Evolutionary conservation across 192 early-diverging fungal genomes (phyloP), one percentile per base, ranked within the genome.

Genomic region (Coemansia sp.): DNA sequence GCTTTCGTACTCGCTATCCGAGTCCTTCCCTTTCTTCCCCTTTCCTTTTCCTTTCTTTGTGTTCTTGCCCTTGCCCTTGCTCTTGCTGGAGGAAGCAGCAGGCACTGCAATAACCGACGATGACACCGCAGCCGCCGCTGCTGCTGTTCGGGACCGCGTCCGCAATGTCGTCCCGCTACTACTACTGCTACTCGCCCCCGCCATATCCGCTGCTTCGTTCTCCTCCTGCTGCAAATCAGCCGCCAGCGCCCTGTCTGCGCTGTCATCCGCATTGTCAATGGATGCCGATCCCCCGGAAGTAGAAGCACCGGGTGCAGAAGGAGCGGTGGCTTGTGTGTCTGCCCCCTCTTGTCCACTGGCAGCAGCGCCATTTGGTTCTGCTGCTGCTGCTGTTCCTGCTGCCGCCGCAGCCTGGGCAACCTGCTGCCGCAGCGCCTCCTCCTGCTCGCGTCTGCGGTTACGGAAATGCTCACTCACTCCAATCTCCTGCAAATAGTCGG

Each of bases 381-480:
- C 19, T 18, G 55, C 48, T 41, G 41, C 19, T 42, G 22, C 59
- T 56, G 55, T 26, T 26, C 41, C 36, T 47, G 61, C 32, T 15
- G 65, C 11, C 46, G 3, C 22, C 65, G 15, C 45, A 36, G 42
- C 58, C 51, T 57, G 21, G 3, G 26, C 37, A n/a, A 41, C 65
- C 42, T 37, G 66, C 62, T 18, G 52, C 32, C 51, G 47, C 16
- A 21, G 74, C 41, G 48, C 77, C 1, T 54, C 51, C 45, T 65
- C 78, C n/a, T 64, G 58, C 65, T 76, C 74, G 56, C 64, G 46
- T 16, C 71, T 74, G 13, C 79, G 41, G 41, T 82, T 71, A 13
- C 79, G 79, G 57, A 82, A 82, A 51, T 82, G 74, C 40, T 76
- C 74, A 32, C 71, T 73, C 6, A 79, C 74, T 6, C 82, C 82